A percentile compares a stretch with the other conserved stretches of the same genome.
These are phyloP conservation scores for Thielaviopsis populi DNA, from an alignment of 2,329 filamentous ascomycete genomes.

Conservation along the genomic window DNA sequence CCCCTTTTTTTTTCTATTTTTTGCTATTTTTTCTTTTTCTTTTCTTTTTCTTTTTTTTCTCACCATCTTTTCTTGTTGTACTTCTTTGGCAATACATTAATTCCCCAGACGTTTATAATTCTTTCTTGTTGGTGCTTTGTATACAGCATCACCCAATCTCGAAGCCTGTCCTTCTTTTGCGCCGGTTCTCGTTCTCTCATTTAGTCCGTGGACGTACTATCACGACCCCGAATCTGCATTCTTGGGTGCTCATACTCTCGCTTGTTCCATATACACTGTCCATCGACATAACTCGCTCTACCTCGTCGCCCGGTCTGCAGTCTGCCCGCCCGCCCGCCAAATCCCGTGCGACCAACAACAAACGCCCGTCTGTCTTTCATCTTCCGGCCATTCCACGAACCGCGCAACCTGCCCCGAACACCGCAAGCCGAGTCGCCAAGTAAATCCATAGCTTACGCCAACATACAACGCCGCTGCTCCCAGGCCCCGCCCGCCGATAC, in stretches of 20 bases:
- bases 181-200: background rate
- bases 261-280: background rate
- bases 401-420: background rate
- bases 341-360: background rate
- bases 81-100: background rate
- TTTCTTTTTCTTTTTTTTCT: background rate
- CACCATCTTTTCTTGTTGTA: background rate
- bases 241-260: background rate
- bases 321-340: background rate
- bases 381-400: background rate
- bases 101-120: background rate
- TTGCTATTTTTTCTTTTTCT: background rate
- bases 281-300: background rate
- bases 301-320: too few relatives aligned
- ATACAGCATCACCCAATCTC: background rate
- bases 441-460: background rate
- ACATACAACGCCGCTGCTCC: background rate
- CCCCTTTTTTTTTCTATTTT: background rate
- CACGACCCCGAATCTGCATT: background rate
- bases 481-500: background rate
- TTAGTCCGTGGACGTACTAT: background rate
- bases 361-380: background rate
- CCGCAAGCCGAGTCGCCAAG: background rate
- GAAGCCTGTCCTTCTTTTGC: background rate
- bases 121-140: constrained; percentile 3